Conservation (phyloP, 148 eudicot species). For the Cornus suecica region DNA sequence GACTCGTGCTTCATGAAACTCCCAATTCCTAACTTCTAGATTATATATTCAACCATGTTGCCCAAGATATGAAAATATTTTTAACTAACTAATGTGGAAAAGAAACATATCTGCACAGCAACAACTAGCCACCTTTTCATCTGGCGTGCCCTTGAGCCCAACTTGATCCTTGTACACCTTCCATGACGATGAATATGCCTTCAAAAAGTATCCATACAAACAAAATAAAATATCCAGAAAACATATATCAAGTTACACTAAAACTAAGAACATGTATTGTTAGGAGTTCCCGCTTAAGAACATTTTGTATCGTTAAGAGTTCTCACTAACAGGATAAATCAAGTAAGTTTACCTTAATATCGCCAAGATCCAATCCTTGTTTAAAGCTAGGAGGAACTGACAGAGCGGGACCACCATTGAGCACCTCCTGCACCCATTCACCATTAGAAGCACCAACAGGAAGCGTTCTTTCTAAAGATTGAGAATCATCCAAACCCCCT, state of each 20-base stretch:
- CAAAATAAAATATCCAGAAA: slow-evolving; percentile 12
- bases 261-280: background rate
- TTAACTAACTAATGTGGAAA: background rate
- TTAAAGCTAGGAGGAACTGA: slow-evolving; percentile 77
- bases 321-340: slow-evolving; percentile 5
- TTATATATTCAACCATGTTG: background rate
- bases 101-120: slow-evolving; percentile 10
- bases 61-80: background rate
- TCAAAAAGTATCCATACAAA: slow-evolving; percentile 21
- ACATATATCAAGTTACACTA: background rate
- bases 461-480: slow-evolving; percentile 53
- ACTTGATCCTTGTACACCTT: slow-evolving; percentile 41
- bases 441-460: slow-evolving; percentile 86
- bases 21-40: background rate
- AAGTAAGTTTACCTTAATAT: slow-evolving; percentile 56
- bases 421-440: slow-evolving; percentile 81
- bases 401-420: slow-evolving; percentile 70
- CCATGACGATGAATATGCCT: slow-evolving; percentile 74
- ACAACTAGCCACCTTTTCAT: slow-evolving; percentile 50
- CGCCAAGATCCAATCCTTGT: slow-evolving; percentile 75
- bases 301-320: background rate
- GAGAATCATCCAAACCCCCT: slow-evolving; percentile 82
- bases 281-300: slow-evolving; percentile 1
- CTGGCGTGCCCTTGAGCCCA: slow-evolving; percentile 29
- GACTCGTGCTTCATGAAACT: background rate